phyloP scores from a whole-genome alignment of 2,329 filamentous ascomycete species.

The Pseudogymnoascus verrucosus region DNA sequence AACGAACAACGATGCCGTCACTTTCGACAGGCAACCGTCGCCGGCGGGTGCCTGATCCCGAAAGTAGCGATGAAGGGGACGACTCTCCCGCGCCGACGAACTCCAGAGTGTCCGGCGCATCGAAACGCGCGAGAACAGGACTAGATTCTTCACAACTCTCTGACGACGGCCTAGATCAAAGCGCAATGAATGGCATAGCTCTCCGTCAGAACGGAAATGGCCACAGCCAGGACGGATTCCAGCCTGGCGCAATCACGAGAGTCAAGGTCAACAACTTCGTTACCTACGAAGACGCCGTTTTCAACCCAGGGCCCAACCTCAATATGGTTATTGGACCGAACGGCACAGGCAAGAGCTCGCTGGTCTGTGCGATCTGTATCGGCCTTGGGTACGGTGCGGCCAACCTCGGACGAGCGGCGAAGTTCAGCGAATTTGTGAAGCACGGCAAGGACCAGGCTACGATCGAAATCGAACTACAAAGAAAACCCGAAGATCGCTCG shows the following conservation, averaged over 20 bases:
- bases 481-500: slow-evolving; percentile 43
- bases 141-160: neutral
- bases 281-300: slow-evolving; percentile 88
- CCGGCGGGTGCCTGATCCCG: neutral
- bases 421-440: slow-evolving; percentile 86
- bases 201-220: neutral
- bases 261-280: slow-evolving; percentile 86
- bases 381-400: slow-evolving; percentile 78
- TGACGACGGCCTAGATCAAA: slow-evolving; percentile 4
- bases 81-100: neutral
- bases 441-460: slow-evolving; percentile 68
- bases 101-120: neutral
- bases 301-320: slow-evolving; percentile 80
- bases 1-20: slow-evolving; percentile 7
- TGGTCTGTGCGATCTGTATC: slow-evolving; percentile 93
- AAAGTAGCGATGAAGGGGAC: neutral
- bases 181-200: neutral
- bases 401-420: slow-evolving; percentile 77
- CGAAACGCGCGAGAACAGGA: neutral
- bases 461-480: slow-evolving; percentile 86
- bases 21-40: slow-evolving; percentile 1
- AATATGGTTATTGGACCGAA: slow-evolving; percentile 99
- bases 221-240: slow-evolving; percentile 15
- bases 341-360: slow-evolving; percentile 92
- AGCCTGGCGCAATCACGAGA: slow-evolving; percentile 76